phyloP scores from a whole-genome alignment of 805 yeast genomes.

The Osmozyma mogii region DNA sequence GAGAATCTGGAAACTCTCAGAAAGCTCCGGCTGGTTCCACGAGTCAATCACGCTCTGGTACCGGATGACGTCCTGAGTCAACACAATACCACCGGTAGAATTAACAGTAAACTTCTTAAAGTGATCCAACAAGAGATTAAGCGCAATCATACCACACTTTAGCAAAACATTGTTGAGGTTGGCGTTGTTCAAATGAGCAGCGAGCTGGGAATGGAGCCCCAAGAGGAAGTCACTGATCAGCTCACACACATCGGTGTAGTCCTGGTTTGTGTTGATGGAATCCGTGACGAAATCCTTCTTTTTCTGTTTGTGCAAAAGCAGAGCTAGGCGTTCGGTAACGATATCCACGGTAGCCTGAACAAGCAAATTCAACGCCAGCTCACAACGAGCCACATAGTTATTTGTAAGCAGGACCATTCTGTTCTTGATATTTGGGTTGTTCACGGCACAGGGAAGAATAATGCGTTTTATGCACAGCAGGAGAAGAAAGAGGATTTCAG shows the following conservation, averaged over 20 bases:
- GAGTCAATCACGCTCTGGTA: slow-evolving; percentile 61
- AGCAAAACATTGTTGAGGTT: slow-evolving; percentile 46
- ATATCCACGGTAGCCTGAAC: slow-evolving; percentile 50
- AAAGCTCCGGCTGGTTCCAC: slow-evolving; percentile 56
- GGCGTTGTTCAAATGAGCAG: slow-evolving; percentile 23
- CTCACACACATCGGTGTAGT: slow-evolving; percentile 67
- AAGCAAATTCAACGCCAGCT: slow-evolving; percentile 57
- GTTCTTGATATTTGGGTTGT: slow-evolving; percentile 47
- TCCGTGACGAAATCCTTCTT: slow-evolving; percentile 58
- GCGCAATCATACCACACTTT: slow-evolving; percentile 51
- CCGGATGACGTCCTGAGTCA: slow-evolving; percentile 75
- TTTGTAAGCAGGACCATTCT: slow-evolving; percentile 58
- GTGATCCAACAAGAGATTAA: slow-evolving; percentile 58
- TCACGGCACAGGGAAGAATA: slow-evolving; percentile 64
- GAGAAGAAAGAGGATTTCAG: slow-evolving; percentile 55
- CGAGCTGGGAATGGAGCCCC: slow-evolving; percentile 32
- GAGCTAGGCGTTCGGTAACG: slow-evolving; percentile 41
- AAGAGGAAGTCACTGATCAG: slow-evolving; percentile 48
- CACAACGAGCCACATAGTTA: slow-evolving; percentile 50
- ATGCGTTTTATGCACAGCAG: slow-evolving; percentile 70
- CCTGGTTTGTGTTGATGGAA: slow-evolving; percentile 30
- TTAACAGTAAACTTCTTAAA: slow-evolving; percentile 69
- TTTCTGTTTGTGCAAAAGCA: slow-evolving; percentile 53
- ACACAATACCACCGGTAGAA: slow-evolving; percentile 73
- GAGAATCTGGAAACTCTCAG: slow-evolving; percentile 59